phyloP scores from a whole-genome alignment of 2,329 filamentous ascomycete genomes.

The Fusarium protoensiforme region DNA sequence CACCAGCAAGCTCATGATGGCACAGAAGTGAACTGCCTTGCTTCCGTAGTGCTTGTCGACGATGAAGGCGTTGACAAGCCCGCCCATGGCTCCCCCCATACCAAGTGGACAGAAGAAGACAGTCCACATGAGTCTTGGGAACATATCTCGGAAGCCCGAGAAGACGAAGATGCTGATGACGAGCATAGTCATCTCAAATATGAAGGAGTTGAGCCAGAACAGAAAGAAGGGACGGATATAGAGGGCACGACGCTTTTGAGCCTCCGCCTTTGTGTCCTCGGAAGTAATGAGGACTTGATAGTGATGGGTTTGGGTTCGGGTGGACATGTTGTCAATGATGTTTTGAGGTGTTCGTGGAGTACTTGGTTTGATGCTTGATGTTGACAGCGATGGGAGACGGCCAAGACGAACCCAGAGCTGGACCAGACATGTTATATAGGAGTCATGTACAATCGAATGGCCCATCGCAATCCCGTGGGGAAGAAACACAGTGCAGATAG shows the following conservation, averaged over 20 bases:
- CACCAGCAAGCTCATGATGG: background rate
- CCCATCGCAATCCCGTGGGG: background rate
- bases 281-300: background rate
- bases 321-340: background rate
- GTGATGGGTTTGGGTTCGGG: background rate
- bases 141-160: background rate
- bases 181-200: slow-evolving; percentile 14
- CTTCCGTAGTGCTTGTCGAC: background rate
- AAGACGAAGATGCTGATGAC: slow-evolving; percentile 13
- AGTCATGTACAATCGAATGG: too few relatives aligned
- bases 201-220: slow-evolving; percentile 20
- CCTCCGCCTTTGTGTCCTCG: background rate
- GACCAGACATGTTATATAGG: background rate
- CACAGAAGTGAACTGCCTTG: background rate
- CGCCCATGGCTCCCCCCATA: background rate
- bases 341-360: too few relatives aligned
- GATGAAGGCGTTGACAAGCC: background rate
- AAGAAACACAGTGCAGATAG: background rate
- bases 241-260: slow-evolving; percentile 12
- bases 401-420: background rate
- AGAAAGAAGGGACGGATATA: slow-evolving; percentile 19
- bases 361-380: background rate
- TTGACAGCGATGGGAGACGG: background rate
- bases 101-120: background rate
- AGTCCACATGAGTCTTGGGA: background rate